Percentiles rank a stretch among this genome's conserved stretches.
These are phyloP conservation scores for Apiospora koreana DNA, from an alignment of 2,329 filamentous ascomycete genomes.

Conservation along the genomic window DNA sequence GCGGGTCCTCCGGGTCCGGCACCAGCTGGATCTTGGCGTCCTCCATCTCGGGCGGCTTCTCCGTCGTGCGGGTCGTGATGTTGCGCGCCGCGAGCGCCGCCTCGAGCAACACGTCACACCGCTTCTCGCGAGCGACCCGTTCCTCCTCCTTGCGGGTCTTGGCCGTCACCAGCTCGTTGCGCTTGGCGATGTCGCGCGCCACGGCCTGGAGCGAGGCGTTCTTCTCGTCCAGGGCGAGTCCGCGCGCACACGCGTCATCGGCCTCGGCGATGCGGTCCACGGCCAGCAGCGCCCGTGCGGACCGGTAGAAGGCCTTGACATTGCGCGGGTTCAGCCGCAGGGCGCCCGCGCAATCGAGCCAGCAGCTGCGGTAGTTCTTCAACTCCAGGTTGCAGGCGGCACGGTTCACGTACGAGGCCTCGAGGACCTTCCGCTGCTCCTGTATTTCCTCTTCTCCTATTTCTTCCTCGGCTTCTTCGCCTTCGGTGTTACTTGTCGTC, in stretches of 20 bases:
- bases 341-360: constrained; percentile 78
- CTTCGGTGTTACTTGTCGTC: constrained; percentile 30
- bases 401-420: constrained; percentile 81
- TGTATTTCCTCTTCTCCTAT: constrained; percentile 33
- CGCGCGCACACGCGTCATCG: constrained; percentile 73
- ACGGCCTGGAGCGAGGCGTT: constrained; percentile 70
- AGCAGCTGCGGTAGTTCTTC: constrained; percentile 85
- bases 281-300: constrained; percentile 73
- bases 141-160: constrained; percentile 58
- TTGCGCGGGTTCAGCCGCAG: constrained; percentile 79
- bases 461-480: constrained; percentile 52
- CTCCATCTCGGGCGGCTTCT: constrained; percentile 80
- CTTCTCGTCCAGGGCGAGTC: constrained; percentile 68
- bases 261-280: constrained; percentile 81
- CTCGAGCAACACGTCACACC: constrained; percentile 61
- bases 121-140: constrained; percentile 53
- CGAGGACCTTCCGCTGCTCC: constrained; percentile 66
- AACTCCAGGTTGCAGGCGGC: constrained; percentile 88
- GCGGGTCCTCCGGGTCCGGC: constrained; percentile 72
- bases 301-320: constrained; percentile 90
- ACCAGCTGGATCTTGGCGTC: constrained; percentile 73
- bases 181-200: constrained; percentile 61
- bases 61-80: constrained; percentile 67
- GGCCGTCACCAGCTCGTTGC: constrained; percentile 55
- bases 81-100: constrained; percentile 69